A percentile compares a stretch with the other conserved stretches of the same genome.
These are phyloP conservation scores for Tetracladium setigerum DNA, from an alignment of 495 filamentous ascomycete species.

Conservation along the genomic window DNA sequence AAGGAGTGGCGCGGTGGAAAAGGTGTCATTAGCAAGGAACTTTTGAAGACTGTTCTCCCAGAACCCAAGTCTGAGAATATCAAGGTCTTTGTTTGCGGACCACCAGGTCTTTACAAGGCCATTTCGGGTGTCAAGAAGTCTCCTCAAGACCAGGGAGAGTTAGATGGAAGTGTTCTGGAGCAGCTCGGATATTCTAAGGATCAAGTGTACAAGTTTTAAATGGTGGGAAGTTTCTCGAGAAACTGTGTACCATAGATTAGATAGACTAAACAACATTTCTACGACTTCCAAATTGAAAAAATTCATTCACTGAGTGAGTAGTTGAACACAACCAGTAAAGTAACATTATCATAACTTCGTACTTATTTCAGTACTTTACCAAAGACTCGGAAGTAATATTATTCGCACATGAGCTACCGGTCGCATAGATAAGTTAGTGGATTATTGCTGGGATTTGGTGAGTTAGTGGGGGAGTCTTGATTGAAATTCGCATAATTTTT, in stretches of 20 bases:
- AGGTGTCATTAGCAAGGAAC: slow-evolving; percentile 78
- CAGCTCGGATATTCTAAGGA: slow-evolving; percentile 87
- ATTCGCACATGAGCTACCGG: too few species aligned
- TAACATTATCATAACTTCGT: too few species aligned
- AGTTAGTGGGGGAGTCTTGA: too few species aligned
- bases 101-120: slow-evolving; percentile 88
- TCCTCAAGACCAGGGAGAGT: slow-evolving; percentile 87
- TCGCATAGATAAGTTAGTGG: too few species aligned
- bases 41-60: slow-evolving; percentile 85
- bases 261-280: not conserved
- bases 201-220: slow-evolving; percentile 97
- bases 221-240: not conserved
- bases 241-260: slow-evolving; percentile 1
- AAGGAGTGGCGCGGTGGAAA: slow-evolving; percentile 66
- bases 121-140: slow-evolving; percentile 84
- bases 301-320: too few species aligned
- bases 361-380: too few species aligned
- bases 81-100: slow-evolving; percentile 88
- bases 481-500: too few species aligned
- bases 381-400: too few species aligned
- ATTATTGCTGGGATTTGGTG: too few species aligned
- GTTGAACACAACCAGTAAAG: too few species aligned
- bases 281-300: too few species aligned
- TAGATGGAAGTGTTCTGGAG: slow-evolving; percentile 65
- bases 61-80: slow-evolving; percentile 85